Percentiles rank a stretch among this genome's conserved stretches.
phyloP scores from a whole-genome alignment of 1,139 yeast genomes.

The Kodamaea fungicola region DNA sequence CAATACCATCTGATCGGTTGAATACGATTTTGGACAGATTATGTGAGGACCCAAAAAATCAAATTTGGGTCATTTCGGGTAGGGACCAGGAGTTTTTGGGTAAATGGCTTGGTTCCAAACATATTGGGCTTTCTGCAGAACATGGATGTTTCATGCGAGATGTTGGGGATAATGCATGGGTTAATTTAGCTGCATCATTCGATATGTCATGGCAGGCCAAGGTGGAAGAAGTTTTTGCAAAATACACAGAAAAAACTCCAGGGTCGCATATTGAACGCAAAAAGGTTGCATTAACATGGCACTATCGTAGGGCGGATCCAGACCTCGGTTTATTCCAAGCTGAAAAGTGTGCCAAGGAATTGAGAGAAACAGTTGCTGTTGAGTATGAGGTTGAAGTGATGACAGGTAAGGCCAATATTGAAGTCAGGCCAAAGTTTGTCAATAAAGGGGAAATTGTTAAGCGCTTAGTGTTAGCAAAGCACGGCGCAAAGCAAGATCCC shows the following conservation, averaged over 20 bases:
- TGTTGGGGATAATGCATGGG: slow-evolving; percentile 64
- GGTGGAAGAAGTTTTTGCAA: slow-evolving; percentile 69
- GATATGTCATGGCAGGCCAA: slow-evolving; percentile 94
- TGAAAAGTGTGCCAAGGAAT: slow-evolving; percentile 60
- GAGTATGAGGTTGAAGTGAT: slow-evolving; percentile 91
- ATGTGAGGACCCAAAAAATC: slow-evolving; percentile 74
- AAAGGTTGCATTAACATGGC: slow-evolving; percentile 97
- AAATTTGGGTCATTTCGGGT: slow-evolving; percentile 94
- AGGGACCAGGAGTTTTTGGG: slow-evolving; percentile 89
- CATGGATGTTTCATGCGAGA: slow-evolving; percentile 94
- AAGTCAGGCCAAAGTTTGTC: slow-evolving; percentile 89
- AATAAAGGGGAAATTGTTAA: slow-evolving; percentile 97
- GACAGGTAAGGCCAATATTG: slow-evolving; percentile 95
- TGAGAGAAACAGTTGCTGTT: slow-evolving; percentile 56
- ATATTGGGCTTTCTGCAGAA: slow-evolving; percentile 87
- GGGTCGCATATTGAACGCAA: slow-evolving; percentile 86
- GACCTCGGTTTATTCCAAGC: slow-evolving; percentile 89
- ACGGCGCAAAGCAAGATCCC: slow-evolving; percentile 46
- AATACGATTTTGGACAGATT: slow-evolving; percentile 57
- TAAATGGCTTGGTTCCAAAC: slow-evolving; percentile 76
- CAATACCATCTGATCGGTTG: slow-evolving; percentile 82
- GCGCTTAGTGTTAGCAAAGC: slow-evolving; percentile 63
- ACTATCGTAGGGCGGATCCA: slow-evolving; percentile 91
- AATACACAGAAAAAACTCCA: slow-evolving; percentile 84
- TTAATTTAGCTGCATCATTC: slow-evolving; percentile 72